phyloP scores from a whole-genome alignment of 495 filamentous ascomycete species.

The Podospora anserina region DNA sequence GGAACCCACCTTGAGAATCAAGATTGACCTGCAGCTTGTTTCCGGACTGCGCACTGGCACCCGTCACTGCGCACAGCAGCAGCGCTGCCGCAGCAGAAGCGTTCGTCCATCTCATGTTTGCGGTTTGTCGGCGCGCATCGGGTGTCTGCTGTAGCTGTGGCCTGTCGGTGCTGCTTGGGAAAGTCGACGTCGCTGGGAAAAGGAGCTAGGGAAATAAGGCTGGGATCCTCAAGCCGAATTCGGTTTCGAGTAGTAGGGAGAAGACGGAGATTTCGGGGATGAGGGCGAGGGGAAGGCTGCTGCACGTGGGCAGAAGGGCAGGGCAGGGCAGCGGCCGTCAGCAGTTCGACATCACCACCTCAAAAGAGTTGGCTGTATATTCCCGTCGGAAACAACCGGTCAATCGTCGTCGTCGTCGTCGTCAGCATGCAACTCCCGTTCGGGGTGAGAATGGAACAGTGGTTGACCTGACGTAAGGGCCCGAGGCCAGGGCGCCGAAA shows the following conservation, averaged over 20 bases:
- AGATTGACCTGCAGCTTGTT: constrained; percentile 22
- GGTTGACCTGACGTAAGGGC: neutral
- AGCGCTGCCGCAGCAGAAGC: constrained; percentile 6
- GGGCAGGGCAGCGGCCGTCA: neutral
- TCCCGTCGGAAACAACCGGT: neutral
- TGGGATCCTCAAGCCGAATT: neutral
- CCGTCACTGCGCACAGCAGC: constrained; percentile 13
- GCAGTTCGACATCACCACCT: neutral
- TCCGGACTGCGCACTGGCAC: constrained; percentile 9
- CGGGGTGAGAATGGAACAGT: no score
- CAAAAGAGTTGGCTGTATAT: neutral
- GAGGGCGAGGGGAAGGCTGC: no score
- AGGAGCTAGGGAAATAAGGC: neutral
- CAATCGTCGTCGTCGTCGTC: neutral
- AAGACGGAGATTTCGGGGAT: neutral
- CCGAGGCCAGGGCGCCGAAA: neutral
- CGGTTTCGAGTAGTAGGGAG: neutral
- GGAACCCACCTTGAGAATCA: constrained; percentile 15
- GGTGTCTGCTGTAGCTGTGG: neutral
- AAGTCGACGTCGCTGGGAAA: neutral
- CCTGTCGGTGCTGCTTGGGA: neutral
- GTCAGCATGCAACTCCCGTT: neutral
- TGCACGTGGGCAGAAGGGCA: neutral
- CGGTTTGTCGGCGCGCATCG: constrained; percentile 1
- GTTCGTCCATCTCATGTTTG: constrained; percentile 13